phyloP scores from a whole-genome alignment of 2,329 filamentous ascomycete species.

The Blumeria hordei region DNA sequence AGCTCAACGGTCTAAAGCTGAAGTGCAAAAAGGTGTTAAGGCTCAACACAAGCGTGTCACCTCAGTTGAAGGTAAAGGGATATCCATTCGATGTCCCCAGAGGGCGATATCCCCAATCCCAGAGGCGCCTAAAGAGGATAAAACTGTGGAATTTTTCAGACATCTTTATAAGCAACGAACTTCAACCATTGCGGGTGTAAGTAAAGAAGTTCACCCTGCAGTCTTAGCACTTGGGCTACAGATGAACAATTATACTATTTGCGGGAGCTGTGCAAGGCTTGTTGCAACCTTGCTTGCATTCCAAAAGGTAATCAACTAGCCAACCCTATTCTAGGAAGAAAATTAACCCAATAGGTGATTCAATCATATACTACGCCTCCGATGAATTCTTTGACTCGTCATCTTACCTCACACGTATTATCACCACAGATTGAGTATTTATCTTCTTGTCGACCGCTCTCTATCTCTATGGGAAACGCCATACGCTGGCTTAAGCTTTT shows the following conservation, averaged over 20 bases:
- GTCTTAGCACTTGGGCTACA: conserved; percentile 71
- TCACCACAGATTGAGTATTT: conserved; percentile 92
- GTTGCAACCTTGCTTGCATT: conserved; percentile 76
- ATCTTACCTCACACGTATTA: conserved; percentile 75
- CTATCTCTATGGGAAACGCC: conserved; percentile 89
- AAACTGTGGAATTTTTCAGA: conserved; percentile 54
- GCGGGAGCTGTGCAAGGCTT: conserved; percentile 70
- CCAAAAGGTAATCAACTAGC: conserved; percentile 38
- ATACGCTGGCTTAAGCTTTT: conserved; percentile 86
- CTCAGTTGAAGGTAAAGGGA: conserved; percentile 10
- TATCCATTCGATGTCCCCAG: conserved; percentile 10
- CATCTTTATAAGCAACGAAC: conserved; percentile 58
- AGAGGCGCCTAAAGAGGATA: conserved; percentile 30
- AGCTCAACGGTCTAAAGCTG: conserved; percentile 5
- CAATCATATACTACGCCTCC: conserved; percentile 76
- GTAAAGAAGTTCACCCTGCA: conserved; percentile 60
- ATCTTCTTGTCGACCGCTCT: conserved; percentile 81
- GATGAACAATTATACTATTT: conserved; percentile 58
- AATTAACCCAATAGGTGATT: conserved; percentile 38
- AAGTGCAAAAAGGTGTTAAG: conserved; percentile 15
- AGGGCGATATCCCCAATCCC: conserved; percentile 14
- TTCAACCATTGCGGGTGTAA: conserved; percentile 32
- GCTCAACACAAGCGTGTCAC: conserved; percentile 16
- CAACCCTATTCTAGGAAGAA: conserved; percentile 3
- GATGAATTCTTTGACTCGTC: conserved; percentile 63